phyloP scores from a whole-genome alignment of 169 alveolate species.

The Plasmodium gonderi region DNA sequence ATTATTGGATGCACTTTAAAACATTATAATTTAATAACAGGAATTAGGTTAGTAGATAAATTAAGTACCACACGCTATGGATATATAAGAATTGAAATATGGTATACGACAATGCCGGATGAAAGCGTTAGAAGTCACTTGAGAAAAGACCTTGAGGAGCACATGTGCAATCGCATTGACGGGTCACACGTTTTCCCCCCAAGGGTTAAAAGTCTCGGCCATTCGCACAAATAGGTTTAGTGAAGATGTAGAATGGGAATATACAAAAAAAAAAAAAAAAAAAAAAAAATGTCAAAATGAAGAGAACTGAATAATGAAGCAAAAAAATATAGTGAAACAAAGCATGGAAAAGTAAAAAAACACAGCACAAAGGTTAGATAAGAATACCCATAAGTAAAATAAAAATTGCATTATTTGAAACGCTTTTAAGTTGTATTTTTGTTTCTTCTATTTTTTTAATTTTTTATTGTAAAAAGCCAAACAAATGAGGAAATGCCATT shows the following conservation, averaged over 20 bases:
- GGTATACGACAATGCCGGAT: slow-evolving; percentile 78
- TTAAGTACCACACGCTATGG: slow-evolving; percentile 75
- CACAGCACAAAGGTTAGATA: not conserved
- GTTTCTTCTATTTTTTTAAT: too few species aligned
- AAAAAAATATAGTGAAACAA: not conserved
- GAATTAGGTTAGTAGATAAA: slow-evolving; percentile 85
- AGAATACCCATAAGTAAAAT: not conserved
- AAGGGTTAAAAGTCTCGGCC: slow-evolving; percentile 72
- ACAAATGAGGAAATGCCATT: too few species aligned
- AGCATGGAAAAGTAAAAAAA: not conserved
- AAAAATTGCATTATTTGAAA: not conserved
- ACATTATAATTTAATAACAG: slow-evolving; percentile 82
- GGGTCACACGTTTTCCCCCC: slow-evolving; percentile 79
- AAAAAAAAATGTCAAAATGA: not conserved
- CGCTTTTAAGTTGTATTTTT: not conserved
- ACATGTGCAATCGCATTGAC: slow-evolving; percentile 78
- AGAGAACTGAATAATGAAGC: not conserved
- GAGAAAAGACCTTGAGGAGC: slow-evolving; percentile 76
- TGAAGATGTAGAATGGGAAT: not conserved
- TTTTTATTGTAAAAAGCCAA: too few species aligned
- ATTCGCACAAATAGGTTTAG: slow-evolving; percentile 38
- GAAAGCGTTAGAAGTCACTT: slow-evolving; percentile 70
- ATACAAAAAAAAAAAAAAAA: not conserved
- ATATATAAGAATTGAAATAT: slow-evolving; percentile 77
- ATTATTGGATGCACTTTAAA: slow-evolving; percentile 85